Base-by-base conservation (phyloP, 306 rosid species). In the Canavalia ensiformis region DNA sequence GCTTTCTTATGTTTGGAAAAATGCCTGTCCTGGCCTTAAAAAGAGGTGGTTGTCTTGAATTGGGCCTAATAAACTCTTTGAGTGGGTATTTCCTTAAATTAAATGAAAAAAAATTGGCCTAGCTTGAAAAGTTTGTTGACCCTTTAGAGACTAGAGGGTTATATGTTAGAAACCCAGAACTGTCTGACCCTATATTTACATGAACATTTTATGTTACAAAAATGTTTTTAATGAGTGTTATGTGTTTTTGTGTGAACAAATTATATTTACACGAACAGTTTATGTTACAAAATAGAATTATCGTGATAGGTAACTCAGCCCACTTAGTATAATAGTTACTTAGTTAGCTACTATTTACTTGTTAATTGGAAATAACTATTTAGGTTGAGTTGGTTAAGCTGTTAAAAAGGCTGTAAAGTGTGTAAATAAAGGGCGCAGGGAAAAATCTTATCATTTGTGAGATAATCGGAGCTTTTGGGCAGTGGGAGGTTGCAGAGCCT, bases 1-100 rank as follows among this genome's bases (percentile, higher is more conserved):
- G 72, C 72, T 50, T 49, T 70, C 75, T 50, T 34, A 54, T 64
- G 25, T 65, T 54, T 54, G 77, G 11, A 67, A 41, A 30, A 67
- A 44, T 42, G 72, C 34, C 10, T 39, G 12, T 65, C 12, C 2
- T 41, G 35, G 7, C 34, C 77, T 35, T 35, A 37, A 35, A 72
- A 72, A 31, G 46, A 25, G 8, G 52, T 37, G 12, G 49, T 45
- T 64, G 2, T 12, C 70, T n/a, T 64, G 29, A 63, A 35, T 2
- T 6, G 46, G 0, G 5, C 68, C 52, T 66, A 10, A 63, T 63
- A 5, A 63, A 41, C 33, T 1, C 12, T 66, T 42, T 25, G 54
- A 44, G 51, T 25, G 49, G 7, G 74, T 29, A 18, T 68, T 65
- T 42, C 7, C 56, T 41, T 66, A 8, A 1, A 64, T 6, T 39